Conservation (phyloP, 1,139 yeast genomes). For the Pichia norvegensis region DNA sequence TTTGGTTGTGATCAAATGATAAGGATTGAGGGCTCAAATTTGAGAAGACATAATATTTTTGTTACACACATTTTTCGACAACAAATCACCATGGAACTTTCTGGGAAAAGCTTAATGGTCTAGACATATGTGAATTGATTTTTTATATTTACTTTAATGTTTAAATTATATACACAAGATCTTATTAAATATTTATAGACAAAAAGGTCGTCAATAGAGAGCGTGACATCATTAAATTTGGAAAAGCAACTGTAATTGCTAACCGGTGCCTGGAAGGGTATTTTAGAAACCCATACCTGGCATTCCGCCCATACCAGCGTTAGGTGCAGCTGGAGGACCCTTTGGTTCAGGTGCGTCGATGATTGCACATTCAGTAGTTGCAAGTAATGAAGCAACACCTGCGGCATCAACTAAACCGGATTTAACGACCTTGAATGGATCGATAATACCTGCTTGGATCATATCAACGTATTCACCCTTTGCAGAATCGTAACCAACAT, state of each 20-base stretch:
- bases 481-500: constrained; percentile 89
- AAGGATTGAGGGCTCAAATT: no score
- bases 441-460: constrained; percentile 97
- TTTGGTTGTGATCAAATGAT: background rate
- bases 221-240: background rate
- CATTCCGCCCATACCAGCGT: constrained; percentile 59
- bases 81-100: no score
- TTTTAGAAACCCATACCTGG: constrained; percentile 34
- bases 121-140: no score
- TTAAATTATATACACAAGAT: background rate
- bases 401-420: constrained; percentile 95
- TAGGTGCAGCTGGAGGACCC: constrained; percentile 60
- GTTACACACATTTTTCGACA: no score
- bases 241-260: background rate
- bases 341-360: constrained; percentile 95
- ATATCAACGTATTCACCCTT: constrained; percentile 93
- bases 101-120: no score
- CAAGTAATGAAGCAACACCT: constrained; percentile 95
- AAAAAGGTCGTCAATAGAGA: background rate
- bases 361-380: constrained; percentile 98
- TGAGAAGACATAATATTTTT: no score
- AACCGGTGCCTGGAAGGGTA: background rate
- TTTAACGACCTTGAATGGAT: constrained; percentile 98
- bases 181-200: background rate
- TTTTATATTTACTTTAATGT: background rate